Conservation (phyloP, 129 eudicot species). For the Ambrosia trifida region DNA sequence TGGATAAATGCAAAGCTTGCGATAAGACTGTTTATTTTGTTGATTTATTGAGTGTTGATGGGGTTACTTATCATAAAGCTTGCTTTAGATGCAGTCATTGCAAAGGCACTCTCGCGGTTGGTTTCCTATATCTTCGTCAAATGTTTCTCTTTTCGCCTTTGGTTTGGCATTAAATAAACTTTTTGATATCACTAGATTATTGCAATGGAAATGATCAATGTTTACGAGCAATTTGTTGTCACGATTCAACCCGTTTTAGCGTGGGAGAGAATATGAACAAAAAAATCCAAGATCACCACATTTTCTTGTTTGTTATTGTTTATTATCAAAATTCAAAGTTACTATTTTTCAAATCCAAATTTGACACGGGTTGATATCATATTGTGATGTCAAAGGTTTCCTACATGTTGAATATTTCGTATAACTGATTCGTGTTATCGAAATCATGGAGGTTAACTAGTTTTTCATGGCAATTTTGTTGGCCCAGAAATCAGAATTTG, state of each 20-base stretch:
- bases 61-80: slow-evolving; percentile 72
- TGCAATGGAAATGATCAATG: neutral
- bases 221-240: neutral
- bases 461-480: neutral
- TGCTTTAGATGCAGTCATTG: slow-evolving; percentile 96
- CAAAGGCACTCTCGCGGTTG: slow-evolving; percentile 92
- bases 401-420: neutral
- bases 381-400: neutral
- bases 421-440: neutral
- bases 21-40: slow-evolving; percentile 90
- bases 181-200: neutral
- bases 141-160: neutral
- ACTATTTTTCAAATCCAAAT: neutral
- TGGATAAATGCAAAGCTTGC: slow-evolving; percentile 95
- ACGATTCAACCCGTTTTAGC: neutral
- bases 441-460: neutral
- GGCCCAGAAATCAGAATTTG: too few relatives aligned
- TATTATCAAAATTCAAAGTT: neutral
- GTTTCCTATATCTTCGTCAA: slow-evolving; percentile 23
- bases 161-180: neutral
- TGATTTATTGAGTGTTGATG: slow-evolving; percentile 85
- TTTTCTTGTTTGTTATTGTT: neutral
- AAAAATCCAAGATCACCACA: slow-evolving; percentile 15
- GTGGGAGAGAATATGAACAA: neutral
- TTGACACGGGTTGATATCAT: neutral